phyloP scores from a whole-genome alignment of 805 yeast genomes.

The Ogataea degrootiae region DNA sequence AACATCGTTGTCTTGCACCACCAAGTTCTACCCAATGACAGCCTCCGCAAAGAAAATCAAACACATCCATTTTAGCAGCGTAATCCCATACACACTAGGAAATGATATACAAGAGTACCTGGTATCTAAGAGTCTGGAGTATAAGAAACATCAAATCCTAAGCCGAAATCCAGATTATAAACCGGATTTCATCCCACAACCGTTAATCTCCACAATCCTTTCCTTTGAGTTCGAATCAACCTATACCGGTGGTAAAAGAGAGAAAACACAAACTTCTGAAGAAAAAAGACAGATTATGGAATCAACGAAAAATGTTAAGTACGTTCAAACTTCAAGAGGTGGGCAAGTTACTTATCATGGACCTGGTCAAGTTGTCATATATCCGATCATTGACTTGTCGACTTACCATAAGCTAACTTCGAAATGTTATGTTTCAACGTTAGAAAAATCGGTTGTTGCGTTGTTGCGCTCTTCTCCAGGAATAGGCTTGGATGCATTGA shows the following conservation, averaged over 20 bases:
- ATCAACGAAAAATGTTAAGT: slow-evolving; percentile 45
- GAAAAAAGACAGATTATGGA: slow-evolving; percentile 20
- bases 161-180: slow-evolving; percentile 12
- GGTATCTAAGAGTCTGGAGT: slow-evolving; percentile 52
- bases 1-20: slow-evolving; percentile 5
- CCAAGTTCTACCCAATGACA: slow-evolving; percentile 11
- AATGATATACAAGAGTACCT: slow-evolving; percentile 51
- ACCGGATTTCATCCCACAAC: slow-evolving; percentile 23
- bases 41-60: slow-evolving; percentile 32
- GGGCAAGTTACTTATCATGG: slow-evolving; percentile 98
- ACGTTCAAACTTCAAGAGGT: slow-evolving; percentile 81
- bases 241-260: slow-evolving; percentile 89
- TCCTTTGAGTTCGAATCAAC: slow-evolving; percentile 85
- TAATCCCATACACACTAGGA: slow-evolving; percentile 43
- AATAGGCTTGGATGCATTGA: slow-evolving; percentile 38
- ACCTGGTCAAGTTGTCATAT: slow-evolving; percentile 87
- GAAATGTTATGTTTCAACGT: slow-evolving; percentile 46
- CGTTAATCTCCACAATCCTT: slow-evolving; percentile 63
- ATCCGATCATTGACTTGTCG: slow-evolving; percentile 69
- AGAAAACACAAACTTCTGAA: slow-evolving; percentile 44
- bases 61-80: slow-evolving; percentile 39
- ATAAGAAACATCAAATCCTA: slow-evolving; percentile 34
- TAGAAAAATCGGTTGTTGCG: slow-evolving; percentile 35
- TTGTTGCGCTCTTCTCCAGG: slow-evolving; percentile 14
- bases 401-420: slow-evolving; percentile 48